Base-by-base conservation (phyloP, 1,284 basidiomycete species). In the Pseudozyma sp. region DNA sequence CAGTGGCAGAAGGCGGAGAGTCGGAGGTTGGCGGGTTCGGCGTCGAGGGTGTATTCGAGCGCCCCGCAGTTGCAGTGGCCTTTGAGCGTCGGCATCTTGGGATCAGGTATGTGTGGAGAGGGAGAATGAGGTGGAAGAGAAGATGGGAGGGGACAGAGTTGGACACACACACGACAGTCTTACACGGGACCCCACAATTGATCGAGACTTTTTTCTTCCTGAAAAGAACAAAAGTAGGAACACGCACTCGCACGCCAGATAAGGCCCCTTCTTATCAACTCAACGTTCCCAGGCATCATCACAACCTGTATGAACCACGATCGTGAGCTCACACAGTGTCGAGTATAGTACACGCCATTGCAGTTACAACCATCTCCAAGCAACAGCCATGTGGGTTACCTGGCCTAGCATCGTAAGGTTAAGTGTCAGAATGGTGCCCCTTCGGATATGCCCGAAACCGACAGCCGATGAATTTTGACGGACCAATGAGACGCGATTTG, bases 1-100 rank as follows among this genome's bases (percentile, higher is more conserved):
- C 79, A 81, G 64, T 81, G 79, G 51, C 79, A 81, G 55, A 59
- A 80, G 37, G 69, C 71, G 0, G 67, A 64, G 24, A 81, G 65
- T 2, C 59, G 56, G 13, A 79, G 63, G 50, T 81, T 68, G 45
- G 44, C 43, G 19, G 65, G 54, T 3, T 46, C 31, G 2, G 70
- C 69, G 16, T 72, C 56, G 43, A 72, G 56, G 14, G 35, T 17
- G 48, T 61, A 77, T 42, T 51, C 39, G 52, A 77, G 62, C 49
- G 65, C 58, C n/a, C 75, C 75, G 53, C 75, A 77, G 40, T 56
- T 56, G 54, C 75, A 77, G 60, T 77, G 68, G 29, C 75, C 75
- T 13, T 31, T 54, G 16, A 75, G 60, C 17, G 54, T 57, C 34
- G 70, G 40, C 65, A 65, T 52, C 39, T 31, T 43, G 40, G n/a